phyloP scores from a whole-genome alignment of 345 rosid species.

The Noccaea bulbosa region DNA sequence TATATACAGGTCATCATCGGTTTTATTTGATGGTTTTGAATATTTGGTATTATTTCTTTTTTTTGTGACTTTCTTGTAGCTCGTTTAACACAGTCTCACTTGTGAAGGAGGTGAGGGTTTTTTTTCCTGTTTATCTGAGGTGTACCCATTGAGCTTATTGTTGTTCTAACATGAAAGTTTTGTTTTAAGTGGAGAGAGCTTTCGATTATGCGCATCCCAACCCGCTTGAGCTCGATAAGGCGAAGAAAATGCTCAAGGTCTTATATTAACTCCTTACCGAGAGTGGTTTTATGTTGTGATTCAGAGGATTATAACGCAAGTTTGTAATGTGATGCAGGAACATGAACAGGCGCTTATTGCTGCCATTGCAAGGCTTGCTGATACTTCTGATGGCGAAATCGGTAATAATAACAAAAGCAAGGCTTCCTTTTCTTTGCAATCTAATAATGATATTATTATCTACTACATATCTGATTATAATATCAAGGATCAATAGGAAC shows the following conservation, averaged over 20 bases:
- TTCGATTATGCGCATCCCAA: constrained; percentile 73
- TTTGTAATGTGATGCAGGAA: constrained; percentile 63
- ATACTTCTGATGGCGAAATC: constrained; percentile 91
- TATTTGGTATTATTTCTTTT: too few relatives aligned
- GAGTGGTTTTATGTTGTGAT: constrained; percentile 15
- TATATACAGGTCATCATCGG: too few relatives aligned
- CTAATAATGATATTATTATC: too few relatives aligned
- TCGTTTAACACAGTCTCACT: constrained; percentile 78
- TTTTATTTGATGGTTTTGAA: too few relatives aligned
- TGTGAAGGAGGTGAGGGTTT: constrained; percentile 70
- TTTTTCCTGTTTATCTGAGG: background rate
- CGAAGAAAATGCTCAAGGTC: constrained; percentile 86
- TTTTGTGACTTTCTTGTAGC: too few relatives aligned
- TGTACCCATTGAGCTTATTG: constrained; percentile 7
- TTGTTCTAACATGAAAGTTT: constrained; percentile 19
- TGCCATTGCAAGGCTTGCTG: constrained; percentile 90
- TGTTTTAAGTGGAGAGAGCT: constrained; percentile 78
- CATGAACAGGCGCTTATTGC: constrained; percentile 92
- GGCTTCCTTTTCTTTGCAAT: constrained; percentile 24
- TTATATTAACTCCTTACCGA: constrained; percentile 22
- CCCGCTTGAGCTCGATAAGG: constrained; percentile 84
- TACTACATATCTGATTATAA: constrained; percentile 1
- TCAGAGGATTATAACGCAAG: constrained; percentile 11
- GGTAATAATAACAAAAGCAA: constrained; percentile 63
- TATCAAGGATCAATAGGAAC: constrained; percentile 6